Conservation (phyloP, 169 alveolate species). For the Theileria parva region DNA sequence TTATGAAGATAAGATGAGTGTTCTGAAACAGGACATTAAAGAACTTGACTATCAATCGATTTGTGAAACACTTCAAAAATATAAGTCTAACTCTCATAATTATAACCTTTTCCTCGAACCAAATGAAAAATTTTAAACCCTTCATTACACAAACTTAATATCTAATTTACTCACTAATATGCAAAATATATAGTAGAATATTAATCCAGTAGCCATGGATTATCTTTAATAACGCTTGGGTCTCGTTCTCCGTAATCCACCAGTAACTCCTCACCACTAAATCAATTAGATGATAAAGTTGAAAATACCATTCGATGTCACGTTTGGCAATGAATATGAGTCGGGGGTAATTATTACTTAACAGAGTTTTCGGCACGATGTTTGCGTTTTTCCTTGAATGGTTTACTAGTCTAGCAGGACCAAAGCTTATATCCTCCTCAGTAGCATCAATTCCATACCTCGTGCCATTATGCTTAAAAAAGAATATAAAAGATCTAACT, state of each 20-base stretch:
- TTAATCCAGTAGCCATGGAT: slow-evolving; percentile 80
- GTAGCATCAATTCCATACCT: slow-evolving; percentile 86
- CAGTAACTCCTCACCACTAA: slow-evolving; percentile 85
- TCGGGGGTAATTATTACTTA: slow-evolving; percentile 69
- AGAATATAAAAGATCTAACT: slow-evolving; percentile 82
- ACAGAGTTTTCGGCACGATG: slow-evolving; percentile 74
- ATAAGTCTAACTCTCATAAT: slow-evolving; percentile 49
- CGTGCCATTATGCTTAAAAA: slow-evolving; percentile 76
- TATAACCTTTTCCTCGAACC: slow-evolving; percentile 66
- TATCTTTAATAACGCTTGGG: slow-evolving; percentile 76
- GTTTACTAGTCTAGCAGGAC: slow-evolving; percentile 86
- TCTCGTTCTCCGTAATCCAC: slow-evolving; percentile 87
- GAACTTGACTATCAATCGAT: slow-evolving; percentile 62
- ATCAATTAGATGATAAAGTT: not conserved
- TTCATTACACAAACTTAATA: not conserved
- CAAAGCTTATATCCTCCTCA: slow-evolving; percentile 79
- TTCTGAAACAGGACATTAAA: slow-evolving; percentile 35
- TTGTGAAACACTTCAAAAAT: slow-evolving; percentile 59
- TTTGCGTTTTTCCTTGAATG: slow-evolving; percentile 85
- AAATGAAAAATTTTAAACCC: slow-evolving; percentile 30
- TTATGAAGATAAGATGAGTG: slow-evolving; percentile 34
- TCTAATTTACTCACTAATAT: not conserved
- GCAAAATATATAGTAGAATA: too few relatives aligned
- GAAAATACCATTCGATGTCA: slow-evolving; percentile 64
- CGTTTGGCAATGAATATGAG: slow-evolving; percentile 80